phyloP scores from a whole-genome alignment of 2,329 filamentous ascomycete genomes.

The Colletotrichum costaricense region DNA sequence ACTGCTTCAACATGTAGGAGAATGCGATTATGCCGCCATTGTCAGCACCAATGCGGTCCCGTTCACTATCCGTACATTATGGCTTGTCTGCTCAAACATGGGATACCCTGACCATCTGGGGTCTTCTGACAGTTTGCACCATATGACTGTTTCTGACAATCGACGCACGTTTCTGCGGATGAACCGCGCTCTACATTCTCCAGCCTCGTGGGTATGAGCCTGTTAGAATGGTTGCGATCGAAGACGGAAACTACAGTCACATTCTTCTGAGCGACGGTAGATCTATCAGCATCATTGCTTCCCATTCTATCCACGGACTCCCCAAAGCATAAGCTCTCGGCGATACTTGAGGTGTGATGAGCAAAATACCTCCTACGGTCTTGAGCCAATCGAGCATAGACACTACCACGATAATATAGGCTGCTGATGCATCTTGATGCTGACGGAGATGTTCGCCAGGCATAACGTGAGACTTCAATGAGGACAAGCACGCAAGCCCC shows the following conservation, averaged over 20 bases:
- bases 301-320: no score
- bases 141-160: not conserved
- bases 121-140: not conserved
- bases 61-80: not conserved
- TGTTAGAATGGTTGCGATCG: not conserved
- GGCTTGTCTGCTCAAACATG: not conserved
- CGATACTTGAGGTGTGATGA: no score
- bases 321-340: no score
- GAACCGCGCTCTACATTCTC: not conserved
- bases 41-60: not conserved
- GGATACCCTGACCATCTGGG: not conserved
- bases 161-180: constrained; percentile 3
- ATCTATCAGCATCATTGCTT: no score
- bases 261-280: no score
- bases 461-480: no score
- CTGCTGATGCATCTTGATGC: no score
- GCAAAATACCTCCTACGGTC: no score
- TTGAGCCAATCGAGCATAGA: no score
- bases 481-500: not conserved
- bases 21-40: constrained; percentile 2
- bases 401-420: no score
- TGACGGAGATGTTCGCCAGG: no score
- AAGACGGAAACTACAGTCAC: no score
- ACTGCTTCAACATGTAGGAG: not conserved
- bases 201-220: not conserved